Evolutionary conservation across 768 basidiomycete genomes (phyloP).

Genomic region (Sporobolomyces pararoseus): DNA sequence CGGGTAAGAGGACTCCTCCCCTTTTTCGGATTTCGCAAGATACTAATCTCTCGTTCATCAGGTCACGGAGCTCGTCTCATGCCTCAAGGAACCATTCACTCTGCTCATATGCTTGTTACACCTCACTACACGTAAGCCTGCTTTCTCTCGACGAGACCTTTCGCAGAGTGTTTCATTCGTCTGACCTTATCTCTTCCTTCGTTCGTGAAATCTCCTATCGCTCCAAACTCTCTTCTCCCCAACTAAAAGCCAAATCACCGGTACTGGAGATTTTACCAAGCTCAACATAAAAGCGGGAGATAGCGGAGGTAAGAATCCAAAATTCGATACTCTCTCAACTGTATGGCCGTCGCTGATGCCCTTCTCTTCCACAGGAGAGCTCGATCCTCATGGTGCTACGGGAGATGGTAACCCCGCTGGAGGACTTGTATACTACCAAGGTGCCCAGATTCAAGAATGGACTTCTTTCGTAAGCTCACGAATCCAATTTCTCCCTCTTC

Average conservation of each 20-base stretch:
- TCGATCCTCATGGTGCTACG: conserved; percentile 52
- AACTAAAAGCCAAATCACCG: conserved; percentile 29
- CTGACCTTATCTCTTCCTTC: no score
- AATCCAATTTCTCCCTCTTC: not conserved
- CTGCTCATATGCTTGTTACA: conserved; percentile 65
- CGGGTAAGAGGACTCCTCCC: not conserved
- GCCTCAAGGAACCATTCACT: conserved; percentile 42
- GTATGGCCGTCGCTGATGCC: no score
- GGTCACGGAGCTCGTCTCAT: conserved; percentile 42
- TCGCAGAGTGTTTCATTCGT: no score
- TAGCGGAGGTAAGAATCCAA: no score
- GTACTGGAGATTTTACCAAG: conserved; percentile 52
- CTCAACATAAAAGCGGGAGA: conserved; percentile 52
- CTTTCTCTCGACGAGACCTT: no score
- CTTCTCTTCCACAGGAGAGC: no score
- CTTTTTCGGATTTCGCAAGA: not conserved
- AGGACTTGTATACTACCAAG: conserved; percentile 52
- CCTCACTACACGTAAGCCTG: conserved; percentile 59
- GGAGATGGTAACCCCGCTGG: conserved; percentile 53
- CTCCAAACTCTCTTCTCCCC: no score
- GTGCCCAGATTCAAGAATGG: conserved; percentile 49
- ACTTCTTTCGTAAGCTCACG: conserved; percentile 11
- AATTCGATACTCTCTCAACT: no score
- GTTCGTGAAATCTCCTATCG: no score
- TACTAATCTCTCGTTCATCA: not conserved